A percentile compares a stretch with the other conserved stretches of the same genome.
Evolutionary conservation across 768 basidiomycete species (phyloP).

Genomic region (Tylopilus sp.): DNA sequence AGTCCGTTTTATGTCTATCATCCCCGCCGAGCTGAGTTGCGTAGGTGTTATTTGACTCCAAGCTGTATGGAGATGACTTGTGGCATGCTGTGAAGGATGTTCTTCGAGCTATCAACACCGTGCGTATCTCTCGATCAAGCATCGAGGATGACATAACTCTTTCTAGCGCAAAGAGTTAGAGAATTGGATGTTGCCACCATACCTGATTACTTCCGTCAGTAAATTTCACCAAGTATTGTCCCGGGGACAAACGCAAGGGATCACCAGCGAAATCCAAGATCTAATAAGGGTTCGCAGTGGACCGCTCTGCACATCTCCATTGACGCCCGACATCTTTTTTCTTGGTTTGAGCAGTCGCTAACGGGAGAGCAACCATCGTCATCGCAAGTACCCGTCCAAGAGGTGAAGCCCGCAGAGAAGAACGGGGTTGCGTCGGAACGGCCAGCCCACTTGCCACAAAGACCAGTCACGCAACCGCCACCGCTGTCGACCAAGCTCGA

Average conservation of each 20-base stretch:
- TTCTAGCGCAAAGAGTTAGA: constrained; percentile 41
- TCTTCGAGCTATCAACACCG: constrained; percentile 20
- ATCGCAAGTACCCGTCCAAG: constrained; percentile 16
- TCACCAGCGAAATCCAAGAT: constrained; percentile 33
- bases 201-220: constrained; percentile 36
- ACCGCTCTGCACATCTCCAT: constrained; percentile 34
- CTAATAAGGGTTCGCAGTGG: constrained; percentile 58
- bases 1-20: constrained; percentile 19
- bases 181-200: constrained; percentile 41
- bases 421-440: constrained; percentile 17
- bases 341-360: constrained; percentile 45
- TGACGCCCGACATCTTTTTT: constrained; percentile 38
- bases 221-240: constrained; percentile 27
- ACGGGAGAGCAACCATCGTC: constrained; percentile 18
- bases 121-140: constrained; percentile 18
- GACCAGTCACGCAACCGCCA: constrained; percentile 12
- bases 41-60: constrained; percentile 24
- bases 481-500: constrained; percentile 14
- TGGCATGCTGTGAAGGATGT: constrained; percentile 26
- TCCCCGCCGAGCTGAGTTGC: constrained; percentile 4
- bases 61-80: constrained; percentile 18
- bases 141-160: constrained; percentile 24
- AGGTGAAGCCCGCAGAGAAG: constrained; percentile 5
- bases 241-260: constrained; percentile 22
- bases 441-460: constrained; percentile 28